phyloP scores from a whole-genome alignment of 306 rosid species.

The Lupinus albus region DNA sequence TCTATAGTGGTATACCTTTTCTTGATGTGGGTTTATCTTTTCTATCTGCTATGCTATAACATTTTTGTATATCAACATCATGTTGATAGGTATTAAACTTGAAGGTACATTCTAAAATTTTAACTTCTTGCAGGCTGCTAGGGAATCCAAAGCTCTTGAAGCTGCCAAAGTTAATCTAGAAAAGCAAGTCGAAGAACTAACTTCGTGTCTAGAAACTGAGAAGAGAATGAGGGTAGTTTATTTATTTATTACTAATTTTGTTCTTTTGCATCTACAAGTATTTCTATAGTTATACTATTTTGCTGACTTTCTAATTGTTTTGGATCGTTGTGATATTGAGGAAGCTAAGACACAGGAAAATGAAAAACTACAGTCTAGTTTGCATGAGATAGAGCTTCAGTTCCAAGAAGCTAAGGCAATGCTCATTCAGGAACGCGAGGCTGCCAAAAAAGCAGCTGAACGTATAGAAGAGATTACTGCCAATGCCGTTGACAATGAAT shows the following conservation, averaged over 20 bases:
- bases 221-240: conserved; percentile 71
- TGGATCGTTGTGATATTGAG: conserved; percentile 54
- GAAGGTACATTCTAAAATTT: conserved; percentile 4
- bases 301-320: conserved; percentile 39
- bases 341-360: conserved; percentile 76
- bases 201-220: conserved; percentile 63
- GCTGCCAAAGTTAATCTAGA: conserved; percentile 80
- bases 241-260: conserved; percentile 8
- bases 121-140: conserved; percentile 70
- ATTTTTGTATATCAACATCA: neutral
- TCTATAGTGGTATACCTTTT: conserved; percentile 4
- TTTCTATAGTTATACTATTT: conserved; percentile 1
- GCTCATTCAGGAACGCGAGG: conserved; percentile 62
- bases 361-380: conserved; percentile 62
- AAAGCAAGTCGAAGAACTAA: conserved; percentile 87
- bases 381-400: conserved; percentile 55
- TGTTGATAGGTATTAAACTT: conserved; percentile 6
- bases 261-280: neutral
- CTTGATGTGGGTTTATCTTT: conserved; percentile 13
- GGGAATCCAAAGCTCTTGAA: conserved; percentile 86
- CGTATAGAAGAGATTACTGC: conserved; percentile 51
- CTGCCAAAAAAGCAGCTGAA: conserved; percentile 48
- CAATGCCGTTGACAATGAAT: conserved; percentile 28
- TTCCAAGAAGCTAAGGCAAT: conserved; percentile 48
- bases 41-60: neutral